Percentiles rank a stretch among this genome's conserved stretches.
These are phyloP conservation scores for Cocos nucifera DNA, from an alignment of 176 grass and related monocot species.

Conservation along the genomic window DNA sequence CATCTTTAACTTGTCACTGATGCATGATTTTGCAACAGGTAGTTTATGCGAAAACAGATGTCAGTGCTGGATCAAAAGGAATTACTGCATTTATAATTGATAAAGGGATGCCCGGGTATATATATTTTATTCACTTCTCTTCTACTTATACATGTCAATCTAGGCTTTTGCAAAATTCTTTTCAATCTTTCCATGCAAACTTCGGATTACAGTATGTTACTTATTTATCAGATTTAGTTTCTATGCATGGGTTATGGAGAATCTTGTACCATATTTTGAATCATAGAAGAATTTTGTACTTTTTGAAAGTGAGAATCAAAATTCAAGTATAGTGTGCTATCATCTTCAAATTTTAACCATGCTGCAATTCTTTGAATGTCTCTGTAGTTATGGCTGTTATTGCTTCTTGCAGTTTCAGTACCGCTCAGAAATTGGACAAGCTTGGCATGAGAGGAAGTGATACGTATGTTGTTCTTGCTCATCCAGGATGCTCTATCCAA, in stretches of 20 bases:
- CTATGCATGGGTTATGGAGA: too few relatives aligned
- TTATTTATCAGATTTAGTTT: too few relatives aligned
- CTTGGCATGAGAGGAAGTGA: slow-evolving; percentile 97
- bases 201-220: too few relatives aligned
- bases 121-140: not conserved
- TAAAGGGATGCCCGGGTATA: slow-evolving; percentile 92
- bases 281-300: too few relatives aligned
- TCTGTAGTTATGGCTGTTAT: not conserved
- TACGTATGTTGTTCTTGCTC: slow-evolving; percentile 53
- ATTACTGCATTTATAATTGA: slow-evolving; percentile 99
- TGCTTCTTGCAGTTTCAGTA: slow-evolving; percentile 63
- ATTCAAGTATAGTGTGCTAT: too few relatives aligned
- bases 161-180: not conserved
- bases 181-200: not conserved
- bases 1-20: too few relatives aligned
- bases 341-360: too few relatives aligned
- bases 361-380: not conserved
- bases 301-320: too few relatives aligned
- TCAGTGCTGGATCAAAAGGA: slow-evolving; percentile 74
- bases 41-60: slow-evolving; percentile 92
- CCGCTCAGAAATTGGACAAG: slow-evolving; percentile 94
- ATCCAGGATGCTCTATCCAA: not conserved
- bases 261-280: too few relatives aligned
- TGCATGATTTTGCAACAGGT: slow-evolving; percentile 44
- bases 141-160: slow-evolving; percentile 1